Base-by-base conservation (phyloP, 441 rosid genomes). In the California macrophylla region DNA sequence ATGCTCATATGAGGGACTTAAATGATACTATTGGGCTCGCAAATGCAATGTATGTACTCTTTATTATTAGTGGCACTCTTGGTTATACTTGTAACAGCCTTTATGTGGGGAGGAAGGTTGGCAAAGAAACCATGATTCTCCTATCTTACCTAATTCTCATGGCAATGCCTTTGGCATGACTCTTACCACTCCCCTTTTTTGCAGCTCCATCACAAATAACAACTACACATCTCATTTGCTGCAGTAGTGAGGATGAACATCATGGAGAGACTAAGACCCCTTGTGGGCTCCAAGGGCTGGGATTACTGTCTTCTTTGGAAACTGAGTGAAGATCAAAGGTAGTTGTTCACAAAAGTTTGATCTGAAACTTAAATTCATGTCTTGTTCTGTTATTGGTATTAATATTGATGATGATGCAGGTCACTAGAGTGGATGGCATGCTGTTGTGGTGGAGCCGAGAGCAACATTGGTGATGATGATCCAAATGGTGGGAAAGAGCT, bases 231-330 rank as follows among this genome's bases (percentile, higher is more conserved):
- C 10, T 36, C 42, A 2, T 36, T 36, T 36, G 42, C 42, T 36
- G 42, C 42, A 36, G 10, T 7, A 1, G 42, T 8, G 10, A 8
- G 42, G 10, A 42, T 42, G 54, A 77, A 77, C 67, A 77, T 84
- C 66, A 80, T 77, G 88, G 94, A 86, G 69, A 86, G 84, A 77
- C 73, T 90, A 16, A 87, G 98, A 67, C 85, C 85, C 32, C 80
- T 93, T 3, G 94, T 90, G 66, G 94, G 94, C 56, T 73, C 78
- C 7, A 78, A 80, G 32, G 87, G 87, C 29, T 90, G 97, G 97
- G 92, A 90, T 69, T 91, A 86, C 75, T 89, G 96, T 67, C 84
- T 86, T 75, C 81, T 87, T 64, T 93, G 98, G 98, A 87, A 79
- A 75, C 64, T 90, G 67, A 82, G 85, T 50, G 91, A 89, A 47